Evolutionary conservation across 169 alveolate genomes (phyloP).

Genomic region (Plasmodium blacklocki): DNA sequence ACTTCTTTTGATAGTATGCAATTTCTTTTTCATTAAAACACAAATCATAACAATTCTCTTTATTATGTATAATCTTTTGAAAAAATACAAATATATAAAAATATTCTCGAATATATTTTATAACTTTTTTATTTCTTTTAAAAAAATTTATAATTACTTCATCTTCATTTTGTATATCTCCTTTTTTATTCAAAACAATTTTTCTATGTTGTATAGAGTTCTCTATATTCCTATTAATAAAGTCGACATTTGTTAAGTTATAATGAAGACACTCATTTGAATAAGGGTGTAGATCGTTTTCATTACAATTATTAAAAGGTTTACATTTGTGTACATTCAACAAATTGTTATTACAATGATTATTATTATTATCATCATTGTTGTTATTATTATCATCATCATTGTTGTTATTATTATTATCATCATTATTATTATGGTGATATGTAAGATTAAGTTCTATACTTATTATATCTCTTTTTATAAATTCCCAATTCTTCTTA

Average conservation of each 20-base stretch:
- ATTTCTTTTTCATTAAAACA: conserved; percentile 32
- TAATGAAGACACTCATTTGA: no score
- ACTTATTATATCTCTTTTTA: conserved; percentile 11
- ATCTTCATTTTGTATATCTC: not conserved
- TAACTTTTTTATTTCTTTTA: conserved; percentile 11
- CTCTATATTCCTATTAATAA: no score
- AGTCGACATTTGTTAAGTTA: no score
- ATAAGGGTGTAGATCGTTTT: no score
- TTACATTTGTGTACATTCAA: no score
- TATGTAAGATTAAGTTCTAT: not conserved
- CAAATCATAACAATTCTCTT: not conserved
- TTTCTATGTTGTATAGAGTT: not conserved
- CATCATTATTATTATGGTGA: not conserved
- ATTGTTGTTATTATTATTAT: not conserved
- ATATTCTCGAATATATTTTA: conserved; percentile 40
- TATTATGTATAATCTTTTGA: conserved; percentile 9
- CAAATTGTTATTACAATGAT: no score
- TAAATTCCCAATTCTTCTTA: conserved; percentile 11
- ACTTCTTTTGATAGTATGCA: conserved; percentile 11
- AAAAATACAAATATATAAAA: conserved; percentile 54
- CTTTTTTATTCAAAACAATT: conserved; percentile 7
- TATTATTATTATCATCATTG: not conserved
- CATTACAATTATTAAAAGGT: no score
- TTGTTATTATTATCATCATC: not conserved
- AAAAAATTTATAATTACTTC: conserved; percentile 19